Conservation (phyloP, 805 yeast species). For the Zygosaccharomyces siamensis region DNA sequence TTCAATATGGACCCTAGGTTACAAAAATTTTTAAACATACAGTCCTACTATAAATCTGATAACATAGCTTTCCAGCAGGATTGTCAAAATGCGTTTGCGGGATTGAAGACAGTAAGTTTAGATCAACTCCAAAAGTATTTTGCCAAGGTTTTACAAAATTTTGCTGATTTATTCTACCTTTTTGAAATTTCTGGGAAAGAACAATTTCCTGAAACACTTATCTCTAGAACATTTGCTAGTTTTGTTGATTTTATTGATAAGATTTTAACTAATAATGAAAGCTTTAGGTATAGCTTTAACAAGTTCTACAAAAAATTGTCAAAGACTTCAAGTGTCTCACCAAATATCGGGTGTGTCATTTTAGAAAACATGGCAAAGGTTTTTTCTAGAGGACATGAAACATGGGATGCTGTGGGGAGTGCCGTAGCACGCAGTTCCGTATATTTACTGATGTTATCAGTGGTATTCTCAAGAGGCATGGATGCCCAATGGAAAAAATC, state of each 20-base stretch:
- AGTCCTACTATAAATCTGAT: conserved; percentile 13
- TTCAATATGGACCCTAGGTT: conserved; percentile 56
- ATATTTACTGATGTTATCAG: conserved; percentile 44
- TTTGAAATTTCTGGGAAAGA: conserved; percentile 17
- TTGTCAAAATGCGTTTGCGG: conserved; percentile 44
- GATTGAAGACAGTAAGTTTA: conserved; percentile 51
- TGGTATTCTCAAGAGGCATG: conserved; percentile 22
- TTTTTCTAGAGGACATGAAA: conserved; percentile 45
- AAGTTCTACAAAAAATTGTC: conserved; percentile 39
- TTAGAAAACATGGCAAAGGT: conserved; percentile 43
- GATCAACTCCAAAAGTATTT: conserved; percentile 54
- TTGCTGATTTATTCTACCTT: conserved; percentile 37
- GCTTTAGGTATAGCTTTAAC: conserved; percentile 53
- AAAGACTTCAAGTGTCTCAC: conserved; percentile 31
- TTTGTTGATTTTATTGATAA: conserved; percentile 58
- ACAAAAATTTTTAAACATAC: conserved; percentile 52
- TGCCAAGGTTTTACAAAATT: conserved; percentile 45
- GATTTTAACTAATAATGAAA: conserved; percentile 61
- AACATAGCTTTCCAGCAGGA: conserved; percentile 13
- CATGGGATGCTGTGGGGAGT: conserved; percentile 61
- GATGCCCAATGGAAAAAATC: conserved; percentile 26
- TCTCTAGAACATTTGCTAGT: conserved; percentile 45
- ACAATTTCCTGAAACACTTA: conserved; percentile 22
- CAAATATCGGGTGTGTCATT: conserved; percentile 49
- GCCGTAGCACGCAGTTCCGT: conserved; percentile 58